Evolutionary conservation across 2,329 filamentous ascomycete genomes (phyloP), one percentile per base, ranked within the genome.

Genomic region (Pleurostoma richardsiae): DNA sequence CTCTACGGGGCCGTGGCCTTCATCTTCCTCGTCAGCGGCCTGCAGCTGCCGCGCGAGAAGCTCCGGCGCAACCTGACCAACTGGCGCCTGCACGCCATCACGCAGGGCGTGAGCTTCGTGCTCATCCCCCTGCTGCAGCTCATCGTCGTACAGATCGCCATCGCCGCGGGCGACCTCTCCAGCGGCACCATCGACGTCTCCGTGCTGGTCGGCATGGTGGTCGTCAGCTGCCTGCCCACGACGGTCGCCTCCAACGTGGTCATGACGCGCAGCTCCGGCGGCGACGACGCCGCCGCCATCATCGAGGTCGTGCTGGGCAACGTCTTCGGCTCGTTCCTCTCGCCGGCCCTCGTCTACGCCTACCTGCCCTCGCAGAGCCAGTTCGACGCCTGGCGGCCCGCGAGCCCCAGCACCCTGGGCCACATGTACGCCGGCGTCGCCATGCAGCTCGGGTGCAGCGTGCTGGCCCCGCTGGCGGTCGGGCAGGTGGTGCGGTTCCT

Each of bases 191-290:
- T 88, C 57, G 81, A 86, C 46, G 71, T 78, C 0, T 80, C 81
- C 48, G 72, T 89, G 39, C 66, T 89, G 30, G 76, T 86, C 3
- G 85, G 86, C 7, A 79, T 88, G 60, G 73, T 88, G 3, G 78
- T 85, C 38, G 73, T 82, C 2, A 76, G 80, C n/a, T 85, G 79
- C 57, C 78, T 86, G 4, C 84, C 85, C 1, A 89, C 85, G 0
- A 88, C 85, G 0, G 85, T 88, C 56, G 78, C 82, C 6, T 86
- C 81, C 41, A 88, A 88, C 59, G 82, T 87, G 6, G 82, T 88
- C 39, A 88, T 88, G 83, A 88, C 85, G 5, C 70, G 83, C 29
- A 73, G 80, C 38, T 80, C 85, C 0, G 80, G 83, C 36, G 85
- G 85, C 4, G 86, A 88, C 54, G 79, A 82, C 49, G 79, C 79